phyloP scores from a whole-genome alignment of 2,329 filamentous ascomycete genomes.

The Torrubiellomyces zombiae region DNA sequence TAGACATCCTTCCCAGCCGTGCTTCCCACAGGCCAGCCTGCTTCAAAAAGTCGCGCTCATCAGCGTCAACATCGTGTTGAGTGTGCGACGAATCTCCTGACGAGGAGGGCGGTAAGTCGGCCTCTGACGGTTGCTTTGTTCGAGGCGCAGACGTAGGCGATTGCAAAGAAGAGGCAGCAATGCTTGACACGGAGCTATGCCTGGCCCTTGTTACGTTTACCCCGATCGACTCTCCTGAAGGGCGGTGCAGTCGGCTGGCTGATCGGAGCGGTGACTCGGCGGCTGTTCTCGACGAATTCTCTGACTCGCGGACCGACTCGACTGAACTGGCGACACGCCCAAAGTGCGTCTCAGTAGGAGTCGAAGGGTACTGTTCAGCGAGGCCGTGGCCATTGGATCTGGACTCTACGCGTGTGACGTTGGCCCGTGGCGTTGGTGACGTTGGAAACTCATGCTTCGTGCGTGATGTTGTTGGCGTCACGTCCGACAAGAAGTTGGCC shows the following conservation, averaged over 20 bases:
- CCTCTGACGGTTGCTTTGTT: conserved; percentile 7
- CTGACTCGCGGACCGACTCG: conserved; percentile 7
- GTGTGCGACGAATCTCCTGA: conserved; percentile 7
- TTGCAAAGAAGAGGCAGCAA: conserved; percentile 11
- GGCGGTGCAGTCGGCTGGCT: conserved; percentile 3
- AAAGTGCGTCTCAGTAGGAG: conserved; percentile 10
- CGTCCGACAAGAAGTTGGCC: conserved; percentile 6
- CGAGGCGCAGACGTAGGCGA: conserved; percentile 10
- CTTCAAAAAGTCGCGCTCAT: conserved; percentile 49
- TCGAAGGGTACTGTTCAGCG: conserved; percentile 11
- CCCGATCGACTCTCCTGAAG: too few species aligned
- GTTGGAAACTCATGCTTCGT: conserved; percentile 8
- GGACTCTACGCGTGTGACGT: conserved; percentile 11
- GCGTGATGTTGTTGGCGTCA: conserved; percentile 10
- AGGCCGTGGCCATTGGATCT: conserved; percentile 10
- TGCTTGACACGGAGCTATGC: conserved; percentile 16
- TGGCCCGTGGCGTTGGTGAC: conserved; percentile 11
- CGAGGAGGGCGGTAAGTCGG: conserved; percentile 7
- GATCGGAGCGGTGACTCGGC: conserved; percentile 6
- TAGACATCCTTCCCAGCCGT: conserved; percentile 12
- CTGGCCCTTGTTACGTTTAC: conserved; percentile 10
- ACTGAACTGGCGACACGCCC: conserved; percentile 7
- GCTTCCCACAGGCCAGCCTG: conserved; percentile 47
- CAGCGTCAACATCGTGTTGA: conserved; percentile 40
- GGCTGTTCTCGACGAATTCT: conserved; percentile 13